These are phyloP conservation scores for Penicillium nordicum DNA, from an alignment of 2,329 filamentous ascomycete species.

Conservation along the genomic window DNA sequence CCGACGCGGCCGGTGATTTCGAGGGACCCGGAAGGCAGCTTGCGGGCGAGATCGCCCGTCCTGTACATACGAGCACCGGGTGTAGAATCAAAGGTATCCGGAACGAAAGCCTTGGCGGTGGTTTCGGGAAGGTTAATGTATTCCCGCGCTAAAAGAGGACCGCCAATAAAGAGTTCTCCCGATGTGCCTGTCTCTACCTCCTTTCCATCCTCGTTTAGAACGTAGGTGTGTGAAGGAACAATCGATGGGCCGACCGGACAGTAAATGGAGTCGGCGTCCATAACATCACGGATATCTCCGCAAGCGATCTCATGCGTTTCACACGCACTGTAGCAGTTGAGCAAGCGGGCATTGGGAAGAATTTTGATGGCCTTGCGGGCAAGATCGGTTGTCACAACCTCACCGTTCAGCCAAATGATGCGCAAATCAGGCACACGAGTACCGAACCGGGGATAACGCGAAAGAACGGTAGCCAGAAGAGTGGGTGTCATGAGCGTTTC, in stretches of 20 bases:
- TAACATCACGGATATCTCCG: slow-evolving; percentile 67
- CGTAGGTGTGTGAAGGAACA: slow-evolving; percentile 66
- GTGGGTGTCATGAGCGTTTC: slow-evolving; percentile 84
- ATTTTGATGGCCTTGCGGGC: slow-evolving; percentile 65
- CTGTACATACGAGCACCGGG: slow-evolving; percentile 68
- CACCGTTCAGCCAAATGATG: slow-evolving; percentile 76
- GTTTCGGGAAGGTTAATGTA: slow-evolving; percentile 78
- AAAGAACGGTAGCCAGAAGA: slow-evolving; percentile 68
- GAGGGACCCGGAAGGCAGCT: slow-evolving; percentile 64
- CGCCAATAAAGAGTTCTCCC: slow-evolving; percentile 74
- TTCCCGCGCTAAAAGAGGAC: slow-evolving; percentile 67
- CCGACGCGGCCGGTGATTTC: slow-evolving; percentile 75
- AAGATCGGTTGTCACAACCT: slow-evolving; percentile 76
- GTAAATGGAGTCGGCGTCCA: slow-evolving; percentile 62
- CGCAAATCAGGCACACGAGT: slow-evolving; percentile 62
- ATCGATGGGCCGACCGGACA: slow-evolving; percentile 72
- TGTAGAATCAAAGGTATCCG: slow-evolving; percentile 60
- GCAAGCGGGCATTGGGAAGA: slow-evolving; percentile 64
- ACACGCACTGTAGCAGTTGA: slow-evolving; percentile 79
- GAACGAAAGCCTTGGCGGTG: slow-evolving; percentile 67
- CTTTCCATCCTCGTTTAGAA: slow-evolving; percentile 66
- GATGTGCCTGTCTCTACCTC: slow-evolving; percentile 59
- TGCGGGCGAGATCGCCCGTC: slow-evolving; percentile 67
- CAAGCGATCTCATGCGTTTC: slow-evolving; percentile 79
- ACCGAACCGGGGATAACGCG: slow-evolving; percentile 64